Evolutionary conservation across 2,329 filamentous ascomycete species (phyloP).

Genomic region (Penicillium sp.): DNA sequence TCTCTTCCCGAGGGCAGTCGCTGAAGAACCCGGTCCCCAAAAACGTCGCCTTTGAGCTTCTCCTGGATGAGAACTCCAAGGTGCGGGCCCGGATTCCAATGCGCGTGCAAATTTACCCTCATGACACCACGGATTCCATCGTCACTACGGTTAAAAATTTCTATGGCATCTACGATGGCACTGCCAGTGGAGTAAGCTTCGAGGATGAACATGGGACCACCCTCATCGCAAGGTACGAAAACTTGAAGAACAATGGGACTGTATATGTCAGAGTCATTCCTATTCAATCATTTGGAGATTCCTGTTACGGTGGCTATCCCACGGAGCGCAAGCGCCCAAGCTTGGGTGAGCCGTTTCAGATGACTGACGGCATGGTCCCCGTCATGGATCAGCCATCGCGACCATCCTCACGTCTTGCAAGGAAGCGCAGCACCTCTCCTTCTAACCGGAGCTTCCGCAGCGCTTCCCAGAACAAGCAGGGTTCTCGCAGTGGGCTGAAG

Average conservation of each 20-base stretch:
- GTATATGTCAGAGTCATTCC: constrained; percentile 87
- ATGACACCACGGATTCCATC: constrained; percentile 97
- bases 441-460: constrained; percentile 75
- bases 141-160: constrained; percentile 99
- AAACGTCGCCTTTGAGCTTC: constrained; percentile 69
- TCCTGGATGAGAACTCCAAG: constrained; percentile 64
- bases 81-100: constrained; percentile 68
- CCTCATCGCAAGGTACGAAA: constrained; percentile 94
- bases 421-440: constrained; percentile 80
- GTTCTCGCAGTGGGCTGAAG: constrained; percentile 71
- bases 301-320: constrained; percentile 56
- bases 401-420: constrained; percentile 72
- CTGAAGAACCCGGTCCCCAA: constrained; percentile 55
- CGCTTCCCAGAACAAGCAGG: constrained; percentile 75
- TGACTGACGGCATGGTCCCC: constrained; percentile 61
- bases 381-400: constrained; percentile 66
- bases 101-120: constrained; percentile 84
- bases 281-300: constrained; percentile 59
- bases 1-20: constrained; percentile 43
- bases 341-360: constrained; percentile 68
- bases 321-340: constrained; percentile 63
- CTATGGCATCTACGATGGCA: constrained; percentile 88
- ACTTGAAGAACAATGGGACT: constrained; percentile 89
- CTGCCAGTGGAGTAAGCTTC: constrained; percentile 86
- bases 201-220: constrained; percentile 89